Evolutionary conservation across 495 filamentous ascomycete species (phyloP), one percentile per base, ranked within the genome.

Genomic region (Penicillium riverlandense): DNA sequence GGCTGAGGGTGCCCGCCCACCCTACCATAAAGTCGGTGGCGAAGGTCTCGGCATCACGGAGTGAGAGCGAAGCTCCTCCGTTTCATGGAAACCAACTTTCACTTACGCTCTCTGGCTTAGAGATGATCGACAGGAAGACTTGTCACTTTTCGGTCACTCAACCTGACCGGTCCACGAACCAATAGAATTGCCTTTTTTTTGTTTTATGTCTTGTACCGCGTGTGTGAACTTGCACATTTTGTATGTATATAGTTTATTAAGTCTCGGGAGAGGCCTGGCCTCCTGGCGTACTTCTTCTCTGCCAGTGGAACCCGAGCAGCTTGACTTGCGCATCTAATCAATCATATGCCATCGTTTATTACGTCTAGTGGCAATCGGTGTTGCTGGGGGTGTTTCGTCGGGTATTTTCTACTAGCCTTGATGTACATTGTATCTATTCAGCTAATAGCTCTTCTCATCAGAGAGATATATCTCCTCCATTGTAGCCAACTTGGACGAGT

Each of bases 1-100:
- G 62, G 79, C 80, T 12, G 72, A 40, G n/a, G 60, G 46, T 51
- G 71, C 69, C 11, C 47, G 57, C 33, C 67, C 69, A 2, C 70
- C 70, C 16, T 74, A 72, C 48, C 62, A 69, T 53, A 63, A 64
- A 47, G 35, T 45, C 38, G 69, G 66, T 32, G 57, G 57, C 30
- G 61, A 69, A 44, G 70, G 67, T 8, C 55, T 74, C 6, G 70
- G 70, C 7, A 35, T 71, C 15, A 49, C 44, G 16, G 57, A 55
- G 41, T 63, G 53, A 44, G 44, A 31, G 22, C 34, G 27, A 2
- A 15, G 22, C 22, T 34, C 0, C 32, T 34, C 3, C 10, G 7
- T 34, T 34, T 10, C 2, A 10, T 34, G n/a, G 32, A 34, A 34
- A 10, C n/a, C 10, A 34, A 7, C 32, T 34, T 34, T 2, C 10